Evolutionary conservation across 768 basidiomycete species (phyloP), one percentile per base, ranked within the genome.

Genomic region (Cantharellus cinnabarinus): DNA sequence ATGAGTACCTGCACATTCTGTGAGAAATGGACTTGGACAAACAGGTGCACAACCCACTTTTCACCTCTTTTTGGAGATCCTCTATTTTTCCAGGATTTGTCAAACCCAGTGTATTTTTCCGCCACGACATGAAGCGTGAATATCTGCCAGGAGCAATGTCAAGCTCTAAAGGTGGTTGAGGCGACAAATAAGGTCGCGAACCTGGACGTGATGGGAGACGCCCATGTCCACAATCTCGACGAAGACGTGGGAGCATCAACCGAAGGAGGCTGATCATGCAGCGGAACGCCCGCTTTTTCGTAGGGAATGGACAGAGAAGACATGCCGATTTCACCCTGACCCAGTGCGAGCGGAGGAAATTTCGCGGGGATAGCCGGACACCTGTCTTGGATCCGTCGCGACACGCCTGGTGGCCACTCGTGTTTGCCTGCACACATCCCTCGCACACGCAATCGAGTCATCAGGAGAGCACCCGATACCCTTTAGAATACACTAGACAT

Each of bases 71-170:
- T 65, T 85, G 83, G 63, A 97, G 75, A 69, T 87, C 89, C 77
- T 98, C 93, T 51, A 83, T 81, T 14, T 85, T 82, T 59, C 93
- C 93, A n/a, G 93, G 93, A 71, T 88, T 85, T 44, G 89, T 80
- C 56, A 98, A 74, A 54, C 81, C 85, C 63, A 93, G 75, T 62
- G 80, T 77, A 65, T 54, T 37, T 7, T 79, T 77, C 65, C 90
- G 81, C 86, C 89, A 93, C 68, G 78, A 73, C 61, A 83, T 76
- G 70, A 94, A 81, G 60, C 82, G 79, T 65, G 78, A 75, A 70
- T 83, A 85, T 34, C 52, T 54, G 52, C 38, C 7, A 29, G 29
- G 10, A 29, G 10, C 7, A 37, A 7, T 10, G 10, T 14, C 38
- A 7, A 10, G 38, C 14, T 14, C 7, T 10, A 10, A 10, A 10